Base-by-base conservation (phyloP, 2,329 filamentous ascomycete species). In the Ilyonectria mors-panacis region DNA sequence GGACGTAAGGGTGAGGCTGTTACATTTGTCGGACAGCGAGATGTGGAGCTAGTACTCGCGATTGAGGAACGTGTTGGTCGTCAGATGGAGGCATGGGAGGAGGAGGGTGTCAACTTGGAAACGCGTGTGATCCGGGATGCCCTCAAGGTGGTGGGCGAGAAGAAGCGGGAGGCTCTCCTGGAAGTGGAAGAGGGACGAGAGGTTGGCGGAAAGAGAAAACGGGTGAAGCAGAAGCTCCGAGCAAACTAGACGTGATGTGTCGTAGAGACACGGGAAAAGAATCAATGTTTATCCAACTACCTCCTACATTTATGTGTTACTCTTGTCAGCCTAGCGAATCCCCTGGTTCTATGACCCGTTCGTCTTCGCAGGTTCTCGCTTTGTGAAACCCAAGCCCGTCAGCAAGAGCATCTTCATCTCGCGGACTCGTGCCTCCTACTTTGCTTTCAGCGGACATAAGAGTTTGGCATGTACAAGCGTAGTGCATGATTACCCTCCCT, bases 41-140 rank as follows among this genome's bases (percentile, higher is more conserved):
- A 99, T 80, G 94, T 98, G 1, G 90, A 95, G 75, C 86, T 98
- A 8, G 89, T 98, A n/a, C 86, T 95, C 62, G 94, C 93, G 1
- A 98, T 98, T 75, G 96, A 99, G 83, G 85, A 87, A 63, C 88
- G 96, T 21, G 94, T 97, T 0, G 93, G 93, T 2, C 83, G 89
- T 77, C 82, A 93, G 80, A 93, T 99, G 93, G 90, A 89, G 51
- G 90, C 91, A 67, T 99, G 94, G 92, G 82, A 87, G 59, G 95
- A 98, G 80, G 94, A 97, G 75, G 94, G 94, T 1, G 96, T 99
- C 62, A 98, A 94, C 81, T 83, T 99, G n/a, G 95, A 98, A 85
- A 93, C 92, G 2, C 87, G 96, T 64, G 94, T 99, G 26, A 86
- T 97, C 54, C 88, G 93, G 61, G 95, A 97, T 70, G 91, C 92